Evolutionary conservation across 2,329 filamentous ascomycete species (phyloP), one percentile per base, ranked within the genome.

Genomic region (Sphaerulina musiva): DNA sequence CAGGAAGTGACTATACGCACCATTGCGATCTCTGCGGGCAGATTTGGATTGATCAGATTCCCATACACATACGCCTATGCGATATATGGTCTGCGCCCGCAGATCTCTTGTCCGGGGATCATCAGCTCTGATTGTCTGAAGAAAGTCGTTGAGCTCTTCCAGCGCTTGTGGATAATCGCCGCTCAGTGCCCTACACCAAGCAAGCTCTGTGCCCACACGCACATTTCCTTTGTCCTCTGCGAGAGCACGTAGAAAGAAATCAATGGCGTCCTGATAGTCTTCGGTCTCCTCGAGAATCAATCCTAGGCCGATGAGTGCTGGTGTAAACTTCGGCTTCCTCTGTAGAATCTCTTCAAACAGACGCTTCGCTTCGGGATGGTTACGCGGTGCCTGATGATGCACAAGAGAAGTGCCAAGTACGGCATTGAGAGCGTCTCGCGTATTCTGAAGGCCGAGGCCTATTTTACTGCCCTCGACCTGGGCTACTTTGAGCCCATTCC

Each of bases 201-300:
- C 92, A 14, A 89, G 83, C 71, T 98, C 95, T 12, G 87, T 86
- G 52, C 83, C 85, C 42, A 98, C 85, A 31, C 84, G 85, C 17
- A 90, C 76, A 62, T 96, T 95, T 9, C 76, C 75, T 2, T 78
- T 74, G 65, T 95, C 89, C 23, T 87, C 81, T 59, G 83, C 69
- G 26, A 95, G 70, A 1, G 93, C 93, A 59, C 88, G 81, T 39
- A 79, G 80, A 10, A 98, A 74, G 65, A 95, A 96, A 29, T 86
- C 80, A 39, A 91, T 83, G 0, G 95, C 93, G 64, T 89, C 80
- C 45, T 81, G 77, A 64, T 88, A 96, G 59, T 97, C 87, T 64
- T 95, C 86, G 60, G 95, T 90, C 64, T 97, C 93, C 70, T 96
- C 90, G 45, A 91, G 85, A 40, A 98, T 92, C 23, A 97, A 73